Evolutionary conservation across 2,329 filamentous ascomycete genomes (phyloP).

Genomic region (Colletotrichum sp.): DNA sequence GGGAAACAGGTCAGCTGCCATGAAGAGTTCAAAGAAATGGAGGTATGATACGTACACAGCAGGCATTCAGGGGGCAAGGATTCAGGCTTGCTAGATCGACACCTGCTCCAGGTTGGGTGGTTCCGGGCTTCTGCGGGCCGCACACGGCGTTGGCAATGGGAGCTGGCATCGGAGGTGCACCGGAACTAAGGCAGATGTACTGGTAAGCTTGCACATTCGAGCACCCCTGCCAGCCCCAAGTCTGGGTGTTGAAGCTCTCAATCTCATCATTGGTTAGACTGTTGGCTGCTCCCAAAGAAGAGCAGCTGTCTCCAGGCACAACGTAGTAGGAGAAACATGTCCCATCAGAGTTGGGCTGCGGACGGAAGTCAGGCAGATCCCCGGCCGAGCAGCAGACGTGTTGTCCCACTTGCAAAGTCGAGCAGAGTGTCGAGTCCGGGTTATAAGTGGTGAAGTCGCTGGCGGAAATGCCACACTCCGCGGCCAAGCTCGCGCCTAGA

Average conservation of each 20-base stretch:
- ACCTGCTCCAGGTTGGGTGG: background rate
- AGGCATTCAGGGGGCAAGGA: constrained; percentile 33
- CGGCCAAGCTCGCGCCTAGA: too few species aligned
- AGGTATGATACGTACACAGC: constrained; percentile 19
- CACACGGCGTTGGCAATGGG: constrained; percentile 24
- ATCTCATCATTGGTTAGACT: background rate
- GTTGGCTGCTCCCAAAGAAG: background rate
- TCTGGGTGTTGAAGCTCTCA: constrained; percentile 15
- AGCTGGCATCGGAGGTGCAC: constrained; percentile 25
- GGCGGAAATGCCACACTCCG: too few species aligned
- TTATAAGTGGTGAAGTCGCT: too few species aligned
- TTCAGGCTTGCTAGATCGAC: constrained; percentile 23
- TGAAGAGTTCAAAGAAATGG: too few species aligned
- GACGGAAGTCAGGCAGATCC: background rate
- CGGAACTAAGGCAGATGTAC: constrained; percentile 26
- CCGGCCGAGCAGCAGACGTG: background rate
- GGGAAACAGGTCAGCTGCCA: too few species aligned
- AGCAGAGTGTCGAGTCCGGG: too few species aligned
- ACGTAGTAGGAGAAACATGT: background rate
- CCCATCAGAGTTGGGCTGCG: background rate
- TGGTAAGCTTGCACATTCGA: constrained; percentile 5
- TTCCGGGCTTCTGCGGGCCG: constrained; percentile 21
- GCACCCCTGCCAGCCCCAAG: constrained; percentile 29
- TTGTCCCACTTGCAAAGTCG: background rate
- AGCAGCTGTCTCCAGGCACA: background rate